phyloP scores from a whole-genome alignment of 257 asterid genomes.

The Catharanthus roseus region DNA sequence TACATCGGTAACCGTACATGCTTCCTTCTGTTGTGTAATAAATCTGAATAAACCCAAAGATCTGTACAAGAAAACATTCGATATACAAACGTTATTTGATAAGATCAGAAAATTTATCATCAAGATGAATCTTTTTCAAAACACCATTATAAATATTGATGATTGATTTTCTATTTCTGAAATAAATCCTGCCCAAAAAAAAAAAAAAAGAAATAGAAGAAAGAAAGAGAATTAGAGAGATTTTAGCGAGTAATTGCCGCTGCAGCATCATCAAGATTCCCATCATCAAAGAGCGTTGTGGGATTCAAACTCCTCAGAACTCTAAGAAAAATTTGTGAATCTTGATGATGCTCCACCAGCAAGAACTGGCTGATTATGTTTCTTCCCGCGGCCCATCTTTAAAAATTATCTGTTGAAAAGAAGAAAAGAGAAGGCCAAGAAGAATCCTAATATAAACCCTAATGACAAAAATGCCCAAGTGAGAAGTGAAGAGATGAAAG shows the following conservation, averaged over 20 bases:
- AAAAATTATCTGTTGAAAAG: too few relatives aligned
- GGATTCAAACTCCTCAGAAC: not conserved
- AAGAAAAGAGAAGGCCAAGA: not conserved
- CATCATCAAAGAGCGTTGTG: slow-evolving; percentile 11
- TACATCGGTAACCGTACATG: too few relatives aligned
- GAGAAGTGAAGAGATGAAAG: not conserved
- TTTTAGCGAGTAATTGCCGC: slow-evolving; percentile 27
- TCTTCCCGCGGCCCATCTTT: not conserved
- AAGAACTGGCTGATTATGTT: slow-evolving; percentile 25
- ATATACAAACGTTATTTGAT: not conserved
- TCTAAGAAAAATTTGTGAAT: slow-evolving; percentile 24
- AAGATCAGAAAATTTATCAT: not conserved
- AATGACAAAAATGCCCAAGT: not conserved
- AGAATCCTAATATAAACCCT: not conserved
- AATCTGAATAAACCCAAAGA: not conserved
- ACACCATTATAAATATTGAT: not conserved
- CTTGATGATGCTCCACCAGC: slow-evolving; percentile 37
- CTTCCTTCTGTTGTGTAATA: not conserved
- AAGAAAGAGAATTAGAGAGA: too few relatives aligned
- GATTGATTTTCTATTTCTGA: not conserved
- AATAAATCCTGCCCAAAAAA: not conserved
- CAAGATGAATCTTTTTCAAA: too few relatives aligned
- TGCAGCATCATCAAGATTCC: slow-evolving; percentile 47
- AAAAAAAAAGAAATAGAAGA: too few relatives aligned
- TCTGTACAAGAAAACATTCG: not conserved